phyloP scores from a whole-genome alignment of 805 yeast species.

The Kurtzmaniella fragi region DNA sequence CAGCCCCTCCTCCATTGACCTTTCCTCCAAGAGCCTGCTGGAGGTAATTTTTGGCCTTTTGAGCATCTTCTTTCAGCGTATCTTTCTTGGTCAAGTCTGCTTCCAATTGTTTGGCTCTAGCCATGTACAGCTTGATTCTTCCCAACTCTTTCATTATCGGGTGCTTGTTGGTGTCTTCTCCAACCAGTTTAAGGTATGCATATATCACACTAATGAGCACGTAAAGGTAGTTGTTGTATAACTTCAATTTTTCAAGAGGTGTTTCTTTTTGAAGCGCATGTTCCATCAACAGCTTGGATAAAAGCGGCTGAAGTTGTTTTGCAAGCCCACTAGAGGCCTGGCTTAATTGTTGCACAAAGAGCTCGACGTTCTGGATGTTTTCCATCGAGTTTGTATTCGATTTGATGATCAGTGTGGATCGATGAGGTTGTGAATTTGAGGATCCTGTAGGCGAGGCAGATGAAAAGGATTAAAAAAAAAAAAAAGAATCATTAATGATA shows the following conservation, averaged over 20 bases:
- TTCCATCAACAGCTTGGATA: slow-evolving; percentile 38
- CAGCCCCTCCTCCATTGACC: slow-evolving; percentile 25
- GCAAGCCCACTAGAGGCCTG: slow-evolving; percentile 30
- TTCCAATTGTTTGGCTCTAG: slow-evolving; percentile 43
- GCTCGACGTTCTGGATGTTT: slow-evolving; percentile 35
- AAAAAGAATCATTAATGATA: no score
- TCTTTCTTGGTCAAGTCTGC: slow-evolving; percentile 13
- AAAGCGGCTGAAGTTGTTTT: slow-evolving; percentile 29
- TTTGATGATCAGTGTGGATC: neutral
- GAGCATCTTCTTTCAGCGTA: slow-evolving; percentile 23
- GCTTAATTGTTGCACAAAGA: slow-evolving; percentile 34
- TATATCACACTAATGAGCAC: slow-evolving; percentile 52
- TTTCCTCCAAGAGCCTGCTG: slow-evolving; percentile 38
- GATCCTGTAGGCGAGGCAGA: neutral
- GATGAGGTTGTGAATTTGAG: neutral
- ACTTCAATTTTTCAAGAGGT: slow-evolving; percentile 22
- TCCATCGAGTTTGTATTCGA: slow-evolving; percentile 35
- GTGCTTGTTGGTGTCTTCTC: slow-evolving; percentile 52
- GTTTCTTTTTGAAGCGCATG: slow-evolving; percentile 16
- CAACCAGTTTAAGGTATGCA: slow-evolving; percentile 54
- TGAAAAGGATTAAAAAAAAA: no score
- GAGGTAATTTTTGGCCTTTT: slow-evolving; percentile 44
- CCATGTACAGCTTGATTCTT: slow-evolving; percentile 66
- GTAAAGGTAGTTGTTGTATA: slow-evolving; percentile 43
- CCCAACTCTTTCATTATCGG: slow-evolving; percentile 63